Conservation (phyloP, 164 flowering plant species). For the Vitis rupestris region DNA sequence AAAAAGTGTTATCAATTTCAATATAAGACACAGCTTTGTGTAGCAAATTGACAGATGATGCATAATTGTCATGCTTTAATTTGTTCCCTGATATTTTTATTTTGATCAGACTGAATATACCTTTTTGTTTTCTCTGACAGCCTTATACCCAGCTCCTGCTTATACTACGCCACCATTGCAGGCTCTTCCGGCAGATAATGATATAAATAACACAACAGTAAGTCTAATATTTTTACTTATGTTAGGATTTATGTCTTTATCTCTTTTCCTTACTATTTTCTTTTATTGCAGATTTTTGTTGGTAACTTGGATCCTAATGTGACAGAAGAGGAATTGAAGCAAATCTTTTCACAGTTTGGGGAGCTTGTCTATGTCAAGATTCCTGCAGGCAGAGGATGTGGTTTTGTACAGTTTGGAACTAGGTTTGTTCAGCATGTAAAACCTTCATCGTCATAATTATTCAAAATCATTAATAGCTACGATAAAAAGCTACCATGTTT, state of each 20-base stretch:
- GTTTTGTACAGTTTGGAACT: conserved; percentile 78
- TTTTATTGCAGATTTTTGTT: conserved; percentile 66
- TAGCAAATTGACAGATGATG: not conserved
- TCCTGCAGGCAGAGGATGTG: conserved; percentile 80
- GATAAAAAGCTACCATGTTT: not conserved
- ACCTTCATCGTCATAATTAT: not conserved
- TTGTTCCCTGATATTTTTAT: not conserved
- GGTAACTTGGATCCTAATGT: conserved; percentile 90
- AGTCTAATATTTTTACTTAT: conserved; percentile 24
- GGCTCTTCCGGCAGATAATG: conserved; percentile 69
- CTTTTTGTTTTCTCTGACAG: conserved; percentile 35
- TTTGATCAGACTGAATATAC: not conserved
- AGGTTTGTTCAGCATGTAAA: conserved; percentile 46
- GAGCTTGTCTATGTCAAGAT: conserved; percentile 83
- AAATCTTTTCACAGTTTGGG: conserved; percentile 77
- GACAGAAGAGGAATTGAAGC: conserved; percentile 87
- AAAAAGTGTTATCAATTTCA: too few relatives aligned
- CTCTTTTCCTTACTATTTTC: conserved; percentile 14
- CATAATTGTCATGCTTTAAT: not conserved
- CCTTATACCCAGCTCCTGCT: conserved; percentile 68
- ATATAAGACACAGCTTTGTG: too few relatives aligned
- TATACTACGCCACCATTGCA: conserved; percentile 60
- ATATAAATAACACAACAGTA: conserved; percentile 85
- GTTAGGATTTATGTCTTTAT: not conserved
- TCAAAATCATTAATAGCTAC: not conserved